Percentiles rank a stretch among this genome's conserved stretches.
phyloP scores from a whole-genome alignment of 2,329 filamentous ascomycete species.

The Sarocladium kiliense region DNA sequence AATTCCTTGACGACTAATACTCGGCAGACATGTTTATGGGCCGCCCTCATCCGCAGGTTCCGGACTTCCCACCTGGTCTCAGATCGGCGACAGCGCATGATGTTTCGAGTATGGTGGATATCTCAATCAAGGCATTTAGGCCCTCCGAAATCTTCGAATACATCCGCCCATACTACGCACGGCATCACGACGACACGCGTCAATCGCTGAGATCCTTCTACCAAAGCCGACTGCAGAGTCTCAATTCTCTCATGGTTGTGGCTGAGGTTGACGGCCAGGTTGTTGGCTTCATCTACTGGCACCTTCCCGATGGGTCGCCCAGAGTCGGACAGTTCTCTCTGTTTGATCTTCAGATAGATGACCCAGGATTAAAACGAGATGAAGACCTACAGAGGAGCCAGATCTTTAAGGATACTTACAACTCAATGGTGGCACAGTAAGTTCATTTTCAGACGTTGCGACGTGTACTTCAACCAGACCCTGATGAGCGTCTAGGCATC shows the following conservation, averaged over 20 bases:
- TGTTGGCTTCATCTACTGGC: background rate
- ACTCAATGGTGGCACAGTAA: background rate
- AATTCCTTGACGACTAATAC: too few species aligned
- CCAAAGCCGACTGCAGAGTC: background rate
- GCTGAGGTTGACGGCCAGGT: background rate
- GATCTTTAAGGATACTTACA: background rate
- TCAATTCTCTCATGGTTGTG: background rate
- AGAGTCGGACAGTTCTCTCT: background rate
- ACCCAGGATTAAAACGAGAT: background rate
- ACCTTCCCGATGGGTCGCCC: background rate
- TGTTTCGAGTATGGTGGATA: background rate
- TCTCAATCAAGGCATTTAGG: background rate
- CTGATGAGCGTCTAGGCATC: background rate
- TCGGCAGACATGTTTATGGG: background rate
- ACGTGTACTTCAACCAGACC: background rate
- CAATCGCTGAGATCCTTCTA: background rate
- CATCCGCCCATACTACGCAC: background rate
- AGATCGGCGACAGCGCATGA: background rate
- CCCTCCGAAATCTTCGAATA: background rate
- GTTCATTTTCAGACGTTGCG: background rate
- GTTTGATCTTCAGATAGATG: background rate
- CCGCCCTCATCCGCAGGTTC: background rate
- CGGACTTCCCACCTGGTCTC: background rate
- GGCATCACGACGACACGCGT: background rate
- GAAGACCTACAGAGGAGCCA: background rate